Percentiles rank a stretch among this genome's conserved stretches.
phyloP scores from a whole-genome alignment of 352 stramenopile genomes.

The Globisporangium nunn region DNA sequence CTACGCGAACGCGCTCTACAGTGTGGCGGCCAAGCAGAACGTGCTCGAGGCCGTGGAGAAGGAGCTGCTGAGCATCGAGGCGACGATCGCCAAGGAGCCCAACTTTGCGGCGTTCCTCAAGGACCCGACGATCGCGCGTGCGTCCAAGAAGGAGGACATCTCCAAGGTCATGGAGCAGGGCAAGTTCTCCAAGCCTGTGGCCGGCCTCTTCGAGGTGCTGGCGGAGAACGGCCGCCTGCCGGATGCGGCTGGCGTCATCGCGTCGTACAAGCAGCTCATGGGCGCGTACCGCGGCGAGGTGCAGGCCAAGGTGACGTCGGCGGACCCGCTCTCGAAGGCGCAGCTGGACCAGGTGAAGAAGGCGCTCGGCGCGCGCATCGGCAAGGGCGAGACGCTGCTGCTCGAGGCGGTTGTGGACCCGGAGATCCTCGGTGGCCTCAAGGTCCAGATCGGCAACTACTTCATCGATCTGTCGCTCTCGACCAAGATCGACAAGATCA shows the following conservation, averaged over 20 bases:
- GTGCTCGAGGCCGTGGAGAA: conserved; percentile 78
- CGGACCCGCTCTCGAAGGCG: conserved; percentile 89
- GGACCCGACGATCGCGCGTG: conserved; percentile 94
- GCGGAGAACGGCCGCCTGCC: conserved; percentile 94
- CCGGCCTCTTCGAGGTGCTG: conserved; percentile 94
- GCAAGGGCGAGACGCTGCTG: conserved; percentile 89
- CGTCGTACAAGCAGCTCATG: conserved; percentile 92
- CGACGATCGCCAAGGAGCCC: conserved; percentile 78
- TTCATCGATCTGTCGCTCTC: conserved; percentile 96
- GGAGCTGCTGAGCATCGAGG: conserved; percentile 81
- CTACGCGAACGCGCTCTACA: conserved; percentile 97
- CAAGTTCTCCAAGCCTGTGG: conserved; percentile 92
- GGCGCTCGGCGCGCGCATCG: conserved; percentile 82
- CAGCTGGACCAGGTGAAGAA: conserved; percentile 92
- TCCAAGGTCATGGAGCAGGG: conserved; percentile 83
- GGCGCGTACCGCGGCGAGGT: conserved; percentile 93
- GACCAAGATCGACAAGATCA: conserved; percentile 94
- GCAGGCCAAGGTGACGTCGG: conserved; percentile 94
- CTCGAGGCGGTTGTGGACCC: conserved; percentile 91
- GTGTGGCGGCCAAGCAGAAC: conserved; percentile 89
- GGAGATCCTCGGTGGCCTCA: conserved; percentile 92
- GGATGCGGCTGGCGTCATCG: conserved; percentile 84
- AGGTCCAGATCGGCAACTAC: conserved; percentile 97
- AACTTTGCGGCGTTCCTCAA: conserved; percentile 93
- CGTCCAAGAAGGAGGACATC: conserved; percentile 92